A percentile compares a stretch with the other conserved stretches of the same genome.
These are phyloP conservation scores for Mesembryanthemum crystallinum DNA, from an alignment of 148 eudicot genomes.

Conservation along the genomic window DNA sequence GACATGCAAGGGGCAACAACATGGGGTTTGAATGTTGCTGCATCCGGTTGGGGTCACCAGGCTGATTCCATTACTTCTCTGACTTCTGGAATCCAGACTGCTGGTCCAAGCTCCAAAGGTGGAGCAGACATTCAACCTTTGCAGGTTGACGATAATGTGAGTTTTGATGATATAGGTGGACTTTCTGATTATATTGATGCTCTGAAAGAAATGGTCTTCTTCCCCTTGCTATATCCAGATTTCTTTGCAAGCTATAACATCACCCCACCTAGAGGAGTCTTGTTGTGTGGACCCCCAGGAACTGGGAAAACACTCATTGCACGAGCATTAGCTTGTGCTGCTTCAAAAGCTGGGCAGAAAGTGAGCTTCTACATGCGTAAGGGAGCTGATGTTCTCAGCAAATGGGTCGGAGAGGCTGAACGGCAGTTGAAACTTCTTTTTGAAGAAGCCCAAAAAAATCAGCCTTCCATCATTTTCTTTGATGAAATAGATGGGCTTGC, in stretches of 20 bases:
- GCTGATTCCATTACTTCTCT: constrained; percentile 61
- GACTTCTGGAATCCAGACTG: constrained; percentile 84
- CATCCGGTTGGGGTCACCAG: constrained; percentile 99
- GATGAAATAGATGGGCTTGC: constrained; percentile 99
- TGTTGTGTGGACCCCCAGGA: constrained; percentile 99
- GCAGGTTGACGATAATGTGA: constrained; percentile 89
- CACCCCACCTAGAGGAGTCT: constrained; percentile 97
- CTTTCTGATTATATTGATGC: constrained; percentile 92
- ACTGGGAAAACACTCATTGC: constrained; percentile 97
- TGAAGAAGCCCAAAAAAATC: constrained; percentile 97
- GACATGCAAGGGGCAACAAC: constrained; percentile 77
- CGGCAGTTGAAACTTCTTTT: constrained; percentile 88
- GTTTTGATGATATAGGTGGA: constrained; percentile 95
- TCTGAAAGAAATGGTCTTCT: constrained; percentile 96
- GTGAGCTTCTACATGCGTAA: constrained; percentile 99
- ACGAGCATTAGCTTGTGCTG: constrained; percentile 93
- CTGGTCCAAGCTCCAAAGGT: constrained; percentile 99
- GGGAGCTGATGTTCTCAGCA: constrained; percentile 99
- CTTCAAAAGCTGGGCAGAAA: constrained; percentile 99
- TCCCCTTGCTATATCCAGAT: constrained; percentile 92
- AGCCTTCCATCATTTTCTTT: constrained; percentile 95
- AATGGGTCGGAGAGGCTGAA: constrained; percentile 99
- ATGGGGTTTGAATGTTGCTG: constrained; percentile 91
- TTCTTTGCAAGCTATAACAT: constrained; percentile 92
- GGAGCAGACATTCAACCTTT: constrained; percentile 99